Percentiles rank a stretch among this genome's conserved stretches.
Conservation (phyloP, 257 asterid species). For the Cordia subcordata region DNA sequence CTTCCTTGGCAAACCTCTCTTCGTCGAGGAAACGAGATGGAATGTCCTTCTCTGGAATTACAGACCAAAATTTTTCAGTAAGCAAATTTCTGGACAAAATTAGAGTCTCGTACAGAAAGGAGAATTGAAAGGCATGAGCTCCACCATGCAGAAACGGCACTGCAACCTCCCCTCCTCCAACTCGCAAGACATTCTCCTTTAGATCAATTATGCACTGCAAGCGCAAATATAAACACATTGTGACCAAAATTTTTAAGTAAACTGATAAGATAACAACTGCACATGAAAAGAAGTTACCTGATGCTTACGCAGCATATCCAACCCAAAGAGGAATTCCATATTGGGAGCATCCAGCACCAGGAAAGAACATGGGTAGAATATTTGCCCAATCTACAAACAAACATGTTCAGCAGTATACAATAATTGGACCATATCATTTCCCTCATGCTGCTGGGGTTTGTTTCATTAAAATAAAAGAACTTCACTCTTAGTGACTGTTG, state of each 20-base stretch:
- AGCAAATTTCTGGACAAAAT: not conserved
- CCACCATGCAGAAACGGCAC: conserved; percentile 92
- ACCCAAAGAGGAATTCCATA: conserved; percentile 97
- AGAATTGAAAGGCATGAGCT: not conserved
- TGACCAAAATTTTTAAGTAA: conserved; percentile 6
- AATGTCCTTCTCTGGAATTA: conserved; percentile 79
- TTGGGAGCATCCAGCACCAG: conserved; percentile 87
- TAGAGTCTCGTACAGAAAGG: not conserved
- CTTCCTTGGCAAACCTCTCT: conserved; percentile 66
- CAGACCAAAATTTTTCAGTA: conserved; percentile 9
- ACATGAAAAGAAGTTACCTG: conserved; percentile 46
- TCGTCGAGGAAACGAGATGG: conserved; percentile 72
- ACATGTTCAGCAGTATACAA: not conserved
- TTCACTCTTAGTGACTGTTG: too few relatives aligned
- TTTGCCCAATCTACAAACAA: conserved; percentile 61
- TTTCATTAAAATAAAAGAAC: too few relatives aligned
- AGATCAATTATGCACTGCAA: conserved; percentile 92
- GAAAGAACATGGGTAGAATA: conserved; percentile 89
- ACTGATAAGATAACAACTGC: conserved; percentile 6
- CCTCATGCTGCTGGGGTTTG: too few relatives aligned
- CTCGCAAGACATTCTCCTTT: conserved; percentile 91
- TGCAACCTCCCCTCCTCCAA: conserved; percentile 96
- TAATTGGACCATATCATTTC: too few relatives aligned
- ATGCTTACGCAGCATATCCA: conserved; percentile 99
- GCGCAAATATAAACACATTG: conserved; percentile 5